Base-by-base conservation (phyloP, 2,329 filamentous ascomycete species). In the Claviceps arundinis region DNA sequence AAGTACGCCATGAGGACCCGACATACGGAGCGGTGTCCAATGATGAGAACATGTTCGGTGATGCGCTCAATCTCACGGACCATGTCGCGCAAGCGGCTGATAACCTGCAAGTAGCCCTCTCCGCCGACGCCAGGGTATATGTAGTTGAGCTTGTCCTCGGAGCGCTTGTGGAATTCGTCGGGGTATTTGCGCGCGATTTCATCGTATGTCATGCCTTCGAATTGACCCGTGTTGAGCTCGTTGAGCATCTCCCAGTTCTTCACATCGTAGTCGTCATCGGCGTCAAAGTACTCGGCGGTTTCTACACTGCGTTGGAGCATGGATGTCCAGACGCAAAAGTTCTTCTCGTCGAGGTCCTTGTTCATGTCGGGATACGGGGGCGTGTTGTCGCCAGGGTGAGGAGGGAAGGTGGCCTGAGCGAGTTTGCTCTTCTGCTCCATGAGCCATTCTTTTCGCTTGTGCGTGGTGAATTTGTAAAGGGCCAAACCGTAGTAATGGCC, bases 211-310 rank as follows among this genome's bases (percentile, higher is more conserved):
- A 96, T 82, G 49, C 93, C 91, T 64, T 98, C 93, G 71, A 96
- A 95, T 48, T 82, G 78, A 14, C 93, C 93, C 0, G 91, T 85
- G 61, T 97, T 94, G 48, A 98, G 80, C 69, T 98, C 93, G 63
- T 98, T 95, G 50, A 98, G 78, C 88, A 95, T 95, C 62, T 90
- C 87, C 89, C 91, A 95, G 59, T 95, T 87, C 72, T 98, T 98
- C 60, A 94, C 84, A 58, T 97, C 93, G 65, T 91, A 95, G 51
- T 95, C 88, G 22, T 97, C 91, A 57, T 97, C 93, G 0, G 73
- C 76, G 59, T 95, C 87, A 65, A 97, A 98, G 65, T 86, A 85
- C 57, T 93, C 82, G 0, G 86, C 89, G 0, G 90, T 94, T 63
- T 95, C 82, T 49, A 93, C 84, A 55, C 87, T 89, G 57, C 93